Evolutionary conservation across 164 flowering plant genomes (phyloP), one percentile per base, ranked within the genome.

Genomic region (Cinnamomum micranthum): DNA sequence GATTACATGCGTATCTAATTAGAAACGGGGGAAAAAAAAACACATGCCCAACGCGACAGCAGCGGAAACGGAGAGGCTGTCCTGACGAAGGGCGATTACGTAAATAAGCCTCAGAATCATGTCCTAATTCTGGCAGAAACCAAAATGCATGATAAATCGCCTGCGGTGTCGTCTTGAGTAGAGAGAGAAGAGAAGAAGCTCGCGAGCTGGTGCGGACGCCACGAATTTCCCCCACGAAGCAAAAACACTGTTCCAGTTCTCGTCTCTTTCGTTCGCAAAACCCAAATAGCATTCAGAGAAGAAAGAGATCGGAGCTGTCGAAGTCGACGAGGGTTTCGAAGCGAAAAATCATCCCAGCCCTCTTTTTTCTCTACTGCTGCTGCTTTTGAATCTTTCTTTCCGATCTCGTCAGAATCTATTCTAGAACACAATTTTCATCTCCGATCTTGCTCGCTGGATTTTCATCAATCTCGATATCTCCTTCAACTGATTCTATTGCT

Each of bases 371-470:
- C 33, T 71, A 55, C 74, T 76, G 52, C 59, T 15, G 0, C 35
- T 28, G n/a, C 60, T 55, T 14, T 12, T 4, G 28, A 75, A 6
- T 9, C n/a, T 55, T 41, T 31, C 27, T 3, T 14, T 22, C 66
- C 50, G 67, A 51, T 71, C 65, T 71, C 68, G 52, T 15, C 33
- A 35, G 31, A 63, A 50, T 63, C 27, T 9, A 13, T 50, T 50
- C n/a, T 59, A 60, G 71, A 25, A 71, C 50, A 25, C 6, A 6
- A 25, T 50, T 25, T 76, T n/a, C 63, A n/a, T 51, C 74, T 51
- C 59, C 78, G 79, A 77, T 72, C 79, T 33, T 64, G 27, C 20
- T 33, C 14, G 33, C 69, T 69, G 35, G 13, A 31, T 67, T 31
- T 6, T 22, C 9, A n/a, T 2, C 15, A 28, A 28, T 67, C 10